phyloP scores from a whole-genome alignment of 2,329 filamentous ascomycete genomes.

The Didymella pinodella region DNA sequence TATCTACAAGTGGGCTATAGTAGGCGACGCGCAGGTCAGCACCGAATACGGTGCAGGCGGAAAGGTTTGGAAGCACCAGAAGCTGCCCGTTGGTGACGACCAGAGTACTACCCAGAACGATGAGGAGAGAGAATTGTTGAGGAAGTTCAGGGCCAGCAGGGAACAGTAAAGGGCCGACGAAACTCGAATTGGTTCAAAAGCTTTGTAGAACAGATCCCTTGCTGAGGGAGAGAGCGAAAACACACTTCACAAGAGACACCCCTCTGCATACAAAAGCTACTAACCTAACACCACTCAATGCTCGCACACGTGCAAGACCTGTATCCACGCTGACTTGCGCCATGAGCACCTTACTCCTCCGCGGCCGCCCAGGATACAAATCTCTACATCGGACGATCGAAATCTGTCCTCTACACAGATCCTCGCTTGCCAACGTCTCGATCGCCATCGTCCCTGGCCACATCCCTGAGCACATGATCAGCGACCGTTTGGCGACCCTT shows the following conservation, averaged over 20 bases:
- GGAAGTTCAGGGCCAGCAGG: conserved; percentile 40
- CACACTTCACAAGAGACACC: neutral
- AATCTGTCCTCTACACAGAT: conserved; percentile 5
- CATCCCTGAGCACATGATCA: conserved; percentile 3
- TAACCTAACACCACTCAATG: neutral
- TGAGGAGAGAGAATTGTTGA: conserved; percentile 46
- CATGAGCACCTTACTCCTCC: neutral
- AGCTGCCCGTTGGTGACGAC: conserved; percentile 49
- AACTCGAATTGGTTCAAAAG: neutral
- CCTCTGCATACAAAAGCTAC: neutral
- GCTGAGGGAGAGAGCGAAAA: too few species aligned
- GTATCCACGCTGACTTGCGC: neutral
- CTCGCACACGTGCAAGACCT: neutral
- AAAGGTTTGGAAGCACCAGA: conserved; percentile 65
- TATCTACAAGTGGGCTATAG: conserved; percentile 95
- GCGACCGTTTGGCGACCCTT: conserved; percentile 8
- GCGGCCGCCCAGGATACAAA: neutral
- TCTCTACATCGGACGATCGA: neutral
- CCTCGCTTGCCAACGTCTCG: neutral
- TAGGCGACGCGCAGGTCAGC: conserved; percentile 83
- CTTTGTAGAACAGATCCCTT: too few species aligned
- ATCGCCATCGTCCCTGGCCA: neutral
- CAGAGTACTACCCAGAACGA: conserved; percentile 43
- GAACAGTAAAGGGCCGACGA: neutral
- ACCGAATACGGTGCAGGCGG: conserved; percentile 71